Conservation (phyloP, 495 filamentous ascomycete genomes). For the Penicillium subrubescens region DNA sequence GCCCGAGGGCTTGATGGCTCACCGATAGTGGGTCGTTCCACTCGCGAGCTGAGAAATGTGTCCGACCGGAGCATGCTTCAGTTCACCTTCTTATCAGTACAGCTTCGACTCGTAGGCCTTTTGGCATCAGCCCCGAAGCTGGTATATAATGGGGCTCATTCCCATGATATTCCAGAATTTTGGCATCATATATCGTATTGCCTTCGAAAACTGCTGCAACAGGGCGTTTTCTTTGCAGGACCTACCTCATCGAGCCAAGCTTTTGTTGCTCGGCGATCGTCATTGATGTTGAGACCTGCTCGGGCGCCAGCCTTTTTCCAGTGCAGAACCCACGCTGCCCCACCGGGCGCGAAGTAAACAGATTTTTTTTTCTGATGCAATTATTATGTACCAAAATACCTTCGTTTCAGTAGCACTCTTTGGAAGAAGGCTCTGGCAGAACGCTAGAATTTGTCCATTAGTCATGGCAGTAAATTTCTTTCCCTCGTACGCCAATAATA, state of each 20-base stretch:
- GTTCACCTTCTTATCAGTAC: slow-evolving; percentile 19
- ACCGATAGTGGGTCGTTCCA: slow-evolving; percentile 25
- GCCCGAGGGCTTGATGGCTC: slow-evolving; percentile 28
- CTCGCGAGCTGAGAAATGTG: not conserved
- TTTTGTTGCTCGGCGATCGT: slow-evolving; percentile 20
- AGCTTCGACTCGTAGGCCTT: not conserved
- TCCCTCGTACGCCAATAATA: not conserved
- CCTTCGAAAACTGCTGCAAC: not conserved
- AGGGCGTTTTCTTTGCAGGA: not conserved
- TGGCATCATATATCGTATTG: not conserved
- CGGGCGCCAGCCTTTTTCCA: slow-evolving; percentile 15
- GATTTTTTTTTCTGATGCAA: slow-evolving; percentile 10
- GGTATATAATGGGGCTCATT: slow-evolving; percentile 13
- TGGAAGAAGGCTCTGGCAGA: not conserved
- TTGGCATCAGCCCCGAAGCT: not conserved
- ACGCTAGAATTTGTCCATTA: not conserved
- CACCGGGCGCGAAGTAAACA: slow-evolving; percentile 18
- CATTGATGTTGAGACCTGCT: slow-evolving; percentile 17
- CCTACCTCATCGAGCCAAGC: slow-evolving; percentile 11
- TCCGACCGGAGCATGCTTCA: slow-evolving; percentile 6
- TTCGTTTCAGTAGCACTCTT: slow-evolving; percentile 1
- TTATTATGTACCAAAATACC: not conserved
- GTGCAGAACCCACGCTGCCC: slow-evolving; percentile 22
- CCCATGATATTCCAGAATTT: not conserved
- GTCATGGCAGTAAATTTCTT: not conserved